These are phyloP conservation scores for Nymphaea colorata DNA, from an alignment of 164 flowering plant genomes.

Conservation along the genomic window DNA sequence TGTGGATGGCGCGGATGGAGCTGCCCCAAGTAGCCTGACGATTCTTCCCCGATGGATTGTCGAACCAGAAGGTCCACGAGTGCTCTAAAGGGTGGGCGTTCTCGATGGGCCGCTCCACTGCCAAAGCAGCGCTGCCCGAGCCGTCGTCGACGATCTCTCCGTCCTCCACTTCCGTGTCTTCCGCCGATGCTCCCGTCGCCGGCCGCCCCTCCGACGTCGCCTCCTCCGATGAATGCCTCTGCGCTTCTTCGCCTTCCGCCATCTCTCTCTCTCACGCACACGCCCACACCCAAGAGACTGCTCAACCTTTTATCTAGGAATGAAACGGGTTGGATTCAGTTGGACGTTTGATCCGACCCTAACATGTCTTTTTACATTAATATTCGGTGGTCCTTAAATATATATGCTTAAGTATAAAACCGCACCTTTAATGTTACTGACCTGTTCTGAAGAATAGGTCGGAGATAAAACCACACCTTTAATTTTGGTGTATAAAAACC, in stretches of 20 bases:
- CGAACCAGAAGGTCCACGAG: constrained; percentile 96
- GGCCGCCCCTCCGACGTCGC: not conserved
- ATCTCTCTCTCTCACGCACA: not conserved
- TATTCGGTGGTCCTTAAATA: no score
- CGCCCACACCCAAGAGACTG: not conserved
- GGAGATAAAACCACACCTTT: no score
- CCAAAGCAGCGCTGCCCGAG: not conserved
- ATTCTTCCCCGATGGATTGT: constrained; percentile 46
- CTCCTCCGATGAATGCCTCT: not conserved
- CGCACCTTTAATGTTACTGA: no score
- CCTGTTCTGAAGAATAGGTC: no score
- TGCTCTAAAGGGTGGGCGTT: constrained; percentile 43
- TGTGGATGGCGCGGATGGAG: constrained; percentile 61
- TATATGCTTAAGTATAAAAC: no score
- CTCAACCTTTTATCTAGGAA: not conserved
- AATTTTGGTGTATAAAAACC: no score
- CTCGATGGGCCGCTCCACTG: not conserved
- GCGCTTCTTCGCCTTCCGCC: not conserved
- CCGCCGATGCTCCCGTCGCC: not conserved
- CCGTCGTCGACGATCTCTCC: constrained; percentile 1
- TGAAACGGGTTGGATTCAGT: not conserved
- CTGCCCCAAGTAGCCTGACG: constrained; percentile 74
- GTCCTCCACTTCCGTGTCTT: not conserved
- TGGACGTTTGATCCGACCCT: no score
- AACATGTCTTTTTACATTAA: no score